Evolutionary conservation across 2,329 filamentous ascomycete genomes (phyloP).

Genomic region (Verticillium klebahnii): DNA sequence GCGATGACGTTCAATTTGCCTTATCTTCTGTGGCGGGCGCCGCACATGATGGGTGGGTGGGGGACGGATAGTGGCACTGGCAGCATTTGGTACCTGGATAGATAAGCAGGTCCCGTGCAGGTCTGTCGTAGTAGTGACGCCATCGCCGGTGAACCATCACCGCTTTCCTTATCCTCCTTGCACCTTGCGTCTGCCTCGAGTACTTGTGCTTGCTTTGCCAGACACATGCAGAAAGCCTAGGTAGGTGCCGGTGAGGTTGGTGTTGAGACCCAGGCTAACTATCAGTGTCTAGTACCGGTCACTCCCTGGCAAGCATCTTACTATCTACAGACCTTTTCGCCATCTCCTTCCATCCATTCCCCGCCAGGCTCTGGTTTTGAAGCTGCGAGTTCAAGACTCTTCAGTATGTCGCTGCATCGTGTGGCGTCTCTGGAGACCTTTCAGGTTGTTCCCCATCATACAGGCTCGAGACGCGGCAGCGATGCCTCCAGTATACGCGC

Average conservation of each 20-base stretch:
- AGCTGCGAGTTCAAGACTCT: neutral
- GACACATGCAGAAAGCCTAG: neutral
- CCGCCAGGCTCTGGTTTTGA: neutral
- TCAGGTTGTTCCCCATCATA: constrained; percentile 31
- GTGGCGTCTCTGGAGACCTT: constrained; percentile 51
- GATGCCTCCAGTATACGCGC: constrained; percentile 41
- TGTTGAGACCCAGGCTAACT: neutral
- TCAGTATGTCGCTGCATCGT: constrained; percentile 47
- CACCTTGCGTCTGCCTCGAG: neutral
- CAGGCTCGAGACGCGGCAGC: constrained; percentile 33
- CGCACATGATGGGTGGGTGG: neutral
- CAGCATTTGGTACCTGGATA: neutral
- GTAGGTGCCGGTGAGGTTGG: neutral
- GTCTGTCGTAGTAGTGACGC: neutral
- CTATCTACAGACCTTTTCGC: neutral
- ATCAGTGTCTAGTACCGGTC: neutral
- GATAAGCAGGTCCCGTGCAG: neutral
- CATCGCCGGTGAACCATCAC: neutral
- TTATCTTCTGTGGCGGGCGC: neutral
- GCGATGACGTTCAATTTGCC: neutral
- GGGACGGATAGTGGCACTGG: neutral
- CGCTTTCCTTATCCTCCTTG: neutral
- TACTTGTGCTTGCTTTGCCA: neutral
- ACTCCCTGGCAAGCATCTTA: neutral
- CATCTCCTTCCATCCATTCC: neutral